Percentiles rank a stretch among this genome's conserved stretches.
Evolutionary conservation across 1,284 basidiomycete genomes (phyloP).

Genomic region (Meripilus lineatus): DNA sequence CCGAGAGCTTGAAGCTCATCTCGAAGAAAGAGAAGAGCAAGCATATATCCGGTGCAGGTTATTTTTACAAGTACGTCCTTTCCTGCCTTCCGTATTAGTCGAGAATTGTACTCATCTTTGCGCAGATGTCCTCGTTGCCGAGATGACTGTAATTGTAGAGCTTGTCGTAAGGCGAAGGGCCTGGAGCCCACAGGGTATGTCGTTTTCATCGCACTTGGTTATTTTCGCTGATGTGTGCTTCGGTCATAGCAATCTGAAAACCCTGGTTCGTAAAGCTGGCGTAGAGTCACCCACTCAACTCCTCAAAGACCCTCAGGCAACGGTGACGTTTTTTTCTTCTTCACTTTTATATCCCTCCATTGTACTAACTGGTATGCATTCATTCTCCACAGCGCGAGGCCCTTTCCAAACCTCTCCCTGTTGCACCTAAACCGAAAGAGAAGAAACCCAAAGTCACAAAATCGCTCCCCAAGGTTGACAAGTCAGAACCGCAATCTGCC

Average conservation of each 20-base stretch:
- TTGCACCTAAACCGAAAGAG: conserved; percentile 14
- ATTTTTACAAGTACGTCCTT: conserved; percentile 50
- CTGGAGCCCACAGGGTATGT: conserved; percentile 54
- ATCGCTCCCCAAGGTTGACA: background rate
- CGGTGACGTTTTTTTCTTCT: conserved; percentile 19
- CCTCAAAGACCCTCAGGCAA: background rate
- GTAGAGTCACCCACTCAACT: conserved; percentile 5
- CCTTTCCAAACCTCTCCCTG: conserved; percentile 3
- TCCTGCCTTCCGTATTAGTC: background rate
- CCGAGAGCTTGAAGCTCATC: conserved; percentile 16
- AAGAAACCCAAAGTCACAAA: background rate
- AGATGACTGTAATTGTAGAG: conserved; percentile 58
- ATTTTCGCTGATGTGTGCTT: background rate
- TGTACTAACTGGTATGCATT: no score
- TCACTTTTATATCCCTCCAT: no score
- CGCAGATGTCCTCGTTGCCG: conserved; percentile 64
- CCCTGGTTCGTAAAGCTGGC: conserved; percentile 31
- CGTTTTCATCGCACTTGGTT: background rate
- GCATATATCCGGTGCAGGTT: conserved; percentile 35
- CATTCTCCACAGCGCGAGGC: conserved; percentile 4
- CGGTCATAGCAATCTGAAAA: conserved; percentile 8
- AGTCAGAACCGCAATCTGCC: no score
- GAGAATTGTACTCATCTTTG: conserved; percentile 1
- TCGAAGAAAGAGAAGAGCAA: conserved; percentile 23
- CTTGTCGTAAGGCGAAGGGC: conserved; percentile 59